Percentiles rank a stretch among this genome's conserved stretches.
Conservation (phyloP, 2,329 filamentous ascomycete species). For the Ascochyta viciae-villosae region DNA sequence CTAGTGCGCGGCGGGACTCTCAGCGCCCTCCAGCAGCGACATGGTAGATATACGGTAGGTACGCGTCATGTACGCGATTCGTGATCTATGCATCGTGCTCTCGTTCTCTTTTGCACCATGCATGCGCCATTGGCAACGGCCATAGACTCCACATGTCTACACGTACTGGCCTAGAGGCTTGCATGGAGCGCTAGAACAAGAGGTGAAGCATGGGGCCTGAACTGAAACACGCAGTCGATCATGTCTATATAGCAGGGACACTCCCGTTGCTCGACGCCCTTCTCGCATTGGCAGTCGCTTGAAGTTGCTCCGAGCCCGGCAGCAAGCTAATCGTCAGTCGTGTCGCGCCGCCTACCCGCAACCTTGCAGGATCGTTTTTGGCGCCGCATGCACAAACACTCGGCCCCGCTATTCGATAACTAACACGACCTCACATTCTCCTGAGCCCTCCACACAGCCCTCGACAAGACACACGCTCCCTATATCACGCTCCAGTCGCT, state of each 20-base stretch:
- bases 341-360: constrained; percentile 19
- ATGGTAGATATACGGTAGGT: not conserved
- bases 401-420: constrained; percentile 25
- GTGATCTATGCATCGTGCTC: not conserved
- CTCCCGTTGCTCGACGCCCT: constrained; percentile 7
- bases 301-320: constrained; percentile 13
- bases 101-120: not conserved
- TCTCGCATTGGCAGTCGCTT: constrained; percentile 12
- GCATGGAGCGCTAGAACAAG: constrained; percentile 26
- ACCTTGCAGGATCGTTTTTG: constrained; percentile 29
- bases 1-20: not conserved
- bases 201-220: constrained; percentile 34
- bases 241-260: constrained; percentile 17
- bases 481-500: constrained; percentile 14
- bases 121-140: not conserved
- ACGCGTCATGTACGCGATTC: constrained; percentile 9
- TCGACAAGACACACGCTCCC: constrained; percentile 25
- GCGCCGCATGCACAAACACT: constrained; percentile 27
- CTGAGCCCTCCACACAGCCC: constrained; percentile 29
- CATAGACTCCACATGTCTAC: constrained; percentile 3
- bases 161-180: constrained; percentile 10
- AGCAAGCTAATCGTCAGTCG: constrained; percentile 12
- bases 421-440: constrained; percentile 33
- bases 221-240: constrained; percentile 22
- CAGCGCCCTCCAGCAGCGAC: constrained; percentile 1